Percentiles rank a stretch among this genome's conserved stretches.
These are phyloP conservation scores for Lentinula lateritia DNA, from an alignment of 768 basidiomycete species.

Conservation along the genomic window DNA sequence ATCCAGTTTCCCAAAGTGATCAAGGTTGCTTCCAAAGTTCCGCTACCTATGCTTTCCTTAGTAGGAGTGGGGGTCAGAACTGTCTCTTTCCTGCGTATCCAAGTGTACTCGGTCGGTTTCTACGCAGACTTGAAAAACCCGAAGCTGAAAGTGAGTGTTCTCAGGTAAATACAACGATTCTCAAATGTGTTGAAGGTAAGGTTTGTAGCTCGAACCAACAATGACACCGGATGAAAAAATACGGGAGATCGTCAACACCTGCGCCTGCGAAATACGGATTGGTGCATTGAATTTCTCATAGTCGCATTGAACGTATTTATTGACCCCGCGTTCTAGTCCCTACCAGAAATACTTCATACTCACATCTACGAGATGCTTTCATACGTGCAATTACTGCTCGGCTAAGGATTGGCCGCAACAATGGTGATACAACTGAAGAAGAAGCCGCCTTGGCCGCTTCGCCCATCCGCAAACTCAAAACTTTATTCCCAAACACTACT, in stretches of 20 bases:
- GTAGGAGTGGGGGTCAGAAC: constrained; percentile 84
- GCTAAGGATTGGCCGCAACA: constrained; percentile 44
- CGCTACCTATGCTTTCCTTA: constrained; percentile 59
- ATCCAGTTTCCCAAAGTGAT: constrained; percentile 69
- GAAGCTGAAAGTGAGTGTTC: constrained; percentile 43
- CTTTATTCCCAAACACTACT: constrained; percentile 68
- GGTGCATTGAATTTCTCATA: constrained; percentile 27
- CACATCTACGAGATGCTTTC: constrained; percentile 80
- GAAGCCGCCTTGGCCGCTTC: constrained; percentile 51
- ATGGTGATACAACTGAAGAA: constrained; percentile 51
- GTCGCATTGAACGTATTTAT: background rate
- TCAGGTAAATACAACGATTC: background rate
- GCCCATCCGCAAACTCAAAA: constrained; percentile 67
- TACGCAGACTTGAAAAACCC: constrained; percentile 79
- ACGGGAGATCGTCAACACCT: constrained; percentile 57
- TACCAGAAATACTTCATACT: constrained; percentile 69
- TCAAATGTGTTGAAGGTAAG: background rate
- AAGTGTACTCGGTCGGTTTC: constrained; percentile 88
- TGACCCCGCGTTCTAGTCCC: constrained; percentile 52
- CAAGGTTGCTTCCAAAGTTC: constrained; percentile 56
- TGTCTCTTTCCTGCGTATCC: constrained; percentile 82
- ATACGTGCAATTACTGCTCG: constrained; percentile 67
- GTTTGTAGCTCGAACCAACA: constrained; percentile 41
- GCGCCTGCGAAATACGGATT: constrained; percentile 71
- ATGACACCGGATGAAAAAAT: constrained; percentile 69